Conservation (phyloP, 2,329 filamentous ascomycete genomes). For the Claviceps sp. region DNA sequence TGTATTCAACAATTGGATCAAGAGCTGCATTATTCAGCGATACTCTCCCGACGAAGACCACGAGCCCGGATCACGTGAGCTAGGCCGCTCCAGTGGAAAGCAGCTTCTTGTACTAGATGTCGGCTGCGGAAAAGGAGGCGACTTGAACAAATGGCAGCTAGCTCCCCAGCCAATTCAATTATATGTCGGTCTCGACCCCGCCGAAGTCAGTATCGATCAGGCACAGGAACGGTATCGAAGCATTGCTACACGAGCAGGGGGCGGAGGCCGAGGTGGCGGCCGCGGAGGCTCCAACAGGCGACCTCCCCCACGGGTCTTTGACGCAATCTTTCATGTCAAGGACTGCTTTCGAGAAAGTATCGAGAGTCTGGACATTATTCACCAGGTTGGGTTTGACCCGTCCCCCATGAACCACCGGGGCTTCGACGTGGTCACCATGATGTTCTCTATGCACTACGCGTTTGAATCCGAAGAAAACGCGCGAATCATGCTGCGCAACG, state of each 20-base stretch:
- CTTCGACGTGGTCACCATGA: constrained; percentile 95
- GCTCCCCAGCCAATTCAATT: constrained; percentile 83
- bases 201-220: constrained; percentile 83
- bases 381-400: constrained; percentile 75
- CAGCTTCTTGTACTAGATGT: constrained; percentile 78
- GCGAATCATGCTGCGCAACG: constrained; percentile 83
- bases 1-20: constrained; percentile 98
- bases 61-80: constrained; percentile 44
- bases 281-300: constrained; percentile 36
- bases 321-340: constrained; percentile 78
- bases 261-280: constrained; percentile 39
- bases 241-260: constrained; percentile 49
- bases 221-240: constrained; percentile 69
- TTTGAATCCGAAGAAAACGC: constrained; percentile 89
- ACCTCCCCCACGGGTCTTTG: constrained; percentile 50
- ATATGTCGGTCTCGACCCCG: constrained; percentile 89
- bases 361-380: constrained; percentile 67
- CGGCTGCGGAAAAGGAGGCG: constrained; percentile 92
- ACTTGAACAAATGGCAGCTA: constrained; percentile 90
- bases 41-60: constrained; percentile 75
- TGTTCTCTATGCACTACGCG: constrained; percentile 99
- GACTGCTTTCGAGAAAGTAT: constrained; percentile 85
- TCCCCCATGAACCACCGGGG: constrained; percentile 62
- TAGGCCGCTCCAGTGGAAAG: constrained; percentile 36
- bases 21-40: constrained; percentile 93